Evolutionary conservation across 495 filamentous ascomycete species (phyloP), one percentile per base, ranked within the genome.

Genomic region (Aspergillus diversus): DNA sequence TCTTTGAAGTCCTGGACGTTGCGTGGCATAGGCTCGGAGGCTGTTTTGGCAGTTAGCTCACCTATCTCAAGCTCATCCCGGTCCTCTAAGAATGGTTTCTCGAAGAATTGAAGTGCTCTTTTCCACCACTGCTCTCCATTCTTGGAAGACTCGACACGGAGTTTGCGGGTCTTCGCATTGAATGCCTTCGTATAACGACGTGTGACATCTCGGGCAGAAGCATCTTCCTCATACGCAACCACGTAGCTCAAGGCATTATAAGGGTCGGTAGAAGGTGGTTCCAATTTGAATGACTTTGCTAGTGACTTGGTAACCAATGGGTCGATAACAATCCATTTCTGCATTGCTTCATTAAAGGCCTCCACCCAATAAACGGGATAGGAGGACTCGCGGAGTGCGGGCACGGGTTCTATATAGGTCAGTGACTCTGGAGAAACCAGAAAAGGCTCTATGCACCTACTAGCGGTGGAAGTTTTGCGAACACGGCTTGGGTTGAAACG

Each of bases 291-390:
- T 2, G 92, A 86, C 65, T 90, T 93, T 66, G 84, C 88, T 33
- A 93, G 83, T 0, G 91, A 88, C 43, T 80, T 77, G 3, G 92
- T 97, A 34, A 93, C 91, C 4, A 97, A 70, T 0, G 94, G 90
- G 69, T 99, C 96, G 31, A 95, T 84, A 1, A 92, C 84, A 54
- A 96, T 83, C 93, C 93, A 98, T 81, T 92, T 96, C 70, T 97
- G 90, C 34, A 89, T 80, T 13, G 88, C 90, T 59, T 86, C 79
- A 68, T 97, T 91, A 68, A 96, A 92, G 3, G 90, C 89, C 75
- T 99, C 95, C 2, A 97, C 88, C 95, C 95, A 99, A 71, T 90
- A 97, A 5, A 98, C 77, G 0, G 95, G 96, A 63, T 87, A 90
- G 3, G 83, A 72, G 4, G 92, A 94, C 7, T 78, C 72, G 21